Percentiles rank a stretch among this genome's conserved stretches.
phyloP scores from a whole-genome alignment of 2,329 filamentous ascomycete species.

The Monosporascus ibericus region DNA sequence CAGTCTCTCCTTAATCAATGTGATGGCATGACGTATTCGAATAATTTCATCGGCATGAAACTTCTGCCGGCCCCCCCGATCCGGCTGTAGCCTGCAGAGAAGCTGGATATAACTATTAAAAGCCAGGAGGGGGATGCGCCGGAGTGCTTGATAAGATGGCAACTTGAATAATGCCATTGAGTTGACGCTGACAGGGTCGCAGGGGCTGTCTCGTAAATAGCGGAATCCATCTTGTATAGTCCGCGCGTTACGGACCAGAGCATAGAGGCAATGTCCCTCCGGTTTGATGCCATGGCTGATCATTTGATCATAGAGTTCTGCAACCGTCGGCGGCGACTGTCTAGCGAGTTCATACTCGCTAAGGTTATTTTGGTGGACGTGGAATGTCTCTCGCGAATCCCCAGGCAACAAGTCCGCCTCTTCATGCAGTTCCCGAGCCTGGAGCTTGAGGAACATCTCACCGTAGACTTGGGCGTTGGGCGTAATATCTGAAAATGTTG shows the following conservation, averaged over 20 bases:
- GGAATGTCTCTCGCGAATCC: conserved; percentile 49
- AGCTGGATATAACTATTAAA: conserved; percentile 47
- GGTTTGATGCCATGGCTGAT: conserved; percentile 40
- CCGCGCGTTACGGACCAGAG: conserved; percentile 48
- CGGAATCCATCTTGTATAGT: conserved; percentile 39
- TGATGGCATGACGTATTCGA: conserved; percentile 29
- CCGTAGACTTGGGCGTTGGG: conserved; percentile 47
- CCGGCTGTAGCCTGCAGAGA: conserved; percentile 38
- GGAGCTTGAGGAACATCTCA: conserved; percentile 55
- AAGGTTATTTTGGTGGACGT: conserved; percentile 50
- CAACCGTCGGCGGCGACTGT: conserved; percentile 52
- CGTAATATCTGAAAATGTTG: conserved; percentile 9
- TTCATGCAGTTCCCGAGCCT: conserved; percentile 25
- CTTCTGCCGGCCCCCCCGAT: conserved; percentile 12
- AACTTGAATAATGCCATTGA: conserved; percentile 12
- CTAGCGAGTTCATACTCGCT: conserved; percentile 60
- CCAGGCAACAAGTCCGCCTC: conserved; percentile 44
- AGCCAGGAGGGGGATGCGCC: conserved; percentile 26
- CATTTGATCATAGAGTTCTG: conserved; percentile 57
- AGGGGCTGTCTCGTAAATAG: conserved; percentile 43
- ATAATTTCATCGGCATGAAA: conserved; percentile 14
- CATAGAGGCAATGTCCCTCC: conserved; percentile 42
- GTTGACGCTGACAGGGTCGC: conserved; percentile 15
- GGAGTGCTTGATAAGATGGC: conserved; percentile 15
- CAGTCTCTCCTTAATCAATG: conserved; percentile 24